Base-by-base conservation (phyloP, 805 yeast species). In the Metschnikowia picachoensis region DNA sequence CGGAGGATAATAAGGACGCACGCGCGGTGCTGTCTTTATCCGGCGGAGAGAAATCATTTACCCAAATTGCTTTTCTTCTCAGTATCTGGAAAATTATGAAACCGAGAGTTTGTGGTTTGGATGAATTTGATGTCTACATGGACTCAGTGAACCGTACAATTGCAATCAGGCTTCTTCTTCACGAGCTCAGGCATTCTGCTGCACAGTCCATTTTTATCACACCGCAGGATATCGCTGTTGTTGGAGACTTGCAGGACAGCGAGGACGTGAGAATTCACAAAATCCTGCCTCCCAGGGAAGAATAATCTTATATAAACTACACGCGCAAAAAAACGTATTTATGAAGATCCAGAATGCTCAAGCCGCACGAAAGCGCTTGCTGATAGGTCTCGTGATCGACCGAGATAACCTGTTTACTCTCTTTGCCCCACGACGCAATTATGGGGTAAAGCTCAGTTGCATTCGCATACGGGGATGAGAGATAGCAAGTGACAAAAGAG, bases 121-220 rank as follows among this genome's bases (percentile, higher is more conserved):
- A 94, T 66, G 99, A 94, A 65, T 94, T 87, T 63, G 99, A 94
- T 67, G 99, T 94, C 16, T 94, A 83, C 59, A 94, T 94, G 99
- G 99, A 94, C 64, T 88, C 89, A 40, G 87, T 89, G 14, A 90
- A 91, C 61, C 77, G 99, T 53, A 76, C 83, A 37, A 78, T 86
- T 43, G 89, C 96, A 49, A 80, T 94, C 60, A 74, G 79, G 39
- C 66, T 91, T 51, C 82, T 94, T 61, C 70, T 90, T 39, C 77
- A 77, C 25, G 86, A 88, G 53, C 76, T 91, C 29, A 66, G 81
- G 8, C 74, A 75, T 39, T 76, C 83, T 0, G 76, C 81, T 50
- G 81, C 91, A 0, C 99, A 92, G 65, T 85, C 96, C 1, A 83
- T 92, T 7, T 88, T 92, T 55, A 92, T 92, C 37, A 92, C 99